Base-by-base conservation (phyloP, 352 stramenopile genomes). In the Globisporangium carolinianum region DNA sequence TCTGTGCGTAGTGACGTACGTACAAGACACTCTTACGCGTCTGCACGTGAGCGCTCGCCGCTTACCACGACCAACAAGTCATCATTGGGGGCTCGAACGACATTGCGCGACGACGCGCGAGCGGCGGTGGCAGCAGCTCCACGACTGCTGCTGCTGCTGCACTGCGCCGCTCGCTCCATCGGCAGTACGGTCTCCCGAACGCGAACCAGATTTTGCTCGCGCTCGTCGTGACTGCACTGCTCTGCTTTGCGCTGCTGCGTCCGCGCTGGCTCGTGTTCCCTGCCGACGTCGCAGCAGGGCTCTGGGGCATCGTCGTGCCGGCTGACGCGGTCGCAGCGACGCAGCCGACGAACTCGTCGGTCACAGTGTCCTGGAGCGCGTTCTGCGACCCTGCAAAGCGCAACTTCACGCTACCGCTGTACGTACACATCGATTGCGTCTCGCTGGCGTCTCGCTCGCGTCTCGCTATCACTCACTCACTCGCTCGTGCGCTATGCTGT, bases 131-230 rank as follows among this genome's bases (percentile, higher is more conserved):
- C 24, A 32, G 24, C 24, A 42, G 32, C 48, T 32, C 42, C 58
- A 51, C 42, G 17, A 12, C 5, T 43, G 38, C 42, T 9, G 32
- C 15, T 38, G 43, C 54, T 46, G 36, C 45, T 17, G 54, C 45
- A 36, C 47, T 53, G 37, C 71, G 68, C 49, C 75, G 67, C 38
- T 69, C 69, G 47, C 66, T 67, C 47, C 75, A 90, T 63, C 78
- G 83, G 24, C 78, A 87, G 50, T 92, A 89, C 50, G 83, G 83
- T 3, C 68, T 90, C 57, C 77, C 83, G 32, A 92, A 92, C 66
- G 83, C 83, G n/a, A 92, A 92, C 71, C 83, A 92, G 76, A 79
- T 92, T 60, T 68, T 92, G 53, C 68, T 89, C 51, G 77, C 69
- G 55, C 67, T 88, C 60, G 63, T 70, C 12, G 67, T 87, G 4